Base-by-base conservation (phyloP, 306 rosid species). In the Bauhinia variegata region DNA sequence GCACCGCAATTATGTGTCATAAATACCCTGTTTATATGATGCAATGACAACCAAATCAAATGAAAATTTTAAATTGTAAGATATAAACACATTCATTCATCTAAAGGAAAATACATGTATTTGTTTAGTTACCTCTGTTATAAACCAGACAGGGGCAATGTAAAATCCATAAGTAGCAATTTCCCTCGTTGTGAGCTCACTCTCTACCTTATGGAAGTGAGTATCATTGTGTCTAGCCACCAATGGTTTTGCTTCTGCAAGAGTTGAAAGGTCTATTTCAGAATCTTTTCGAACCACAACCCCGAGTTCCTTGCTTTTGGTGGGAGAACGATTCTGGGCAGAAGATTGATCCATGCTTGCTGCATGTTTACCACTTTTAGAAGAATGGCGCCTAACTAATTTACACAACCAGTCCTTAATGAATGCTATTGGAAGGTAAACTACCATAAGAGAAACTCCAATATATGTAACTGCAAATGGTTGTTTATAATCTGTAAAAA, bases 391-490 rank as follows among this genome's bases (percentile, higher is more conserved):
- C 72, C 70, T 80, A 72, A 88, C 77, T 43, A 83, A 78, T 67
- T 63, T 88, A 75, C 72, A 86, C 14, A 95, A 73, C 83, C 92
- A 95, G 79, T 95, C 97, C 95, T 95, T 95, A 67, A 90, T 60
- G 78, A 86, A 88, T 56, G 96, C 90, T 85, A 95, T 51, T 67
- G 99, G 99, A 73, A 95, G 88, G 88, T 90, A 95, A 67, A 95
- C 92, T 82, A 95, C 95, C 97, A 95, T 80, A 76, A 95, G 97
- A 66, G 97, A 95, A 77, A 91, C 99, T 82, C 99, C 99, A 13
- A 95, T 96, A 79, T 95, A 95, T 16, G 99, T 90, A 77, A 95
- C 82, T 4, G 92, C 99, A 80, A 95, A 95, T 48, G 99, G 99
- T 84, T 95, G 97, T 87, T 86, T 95, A 78, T 95, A 95, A 76